Evolutionary conservation across 1,284 basidiomycete species (phyloP).

Genomic region (Sparassis latifolia): DNA sequence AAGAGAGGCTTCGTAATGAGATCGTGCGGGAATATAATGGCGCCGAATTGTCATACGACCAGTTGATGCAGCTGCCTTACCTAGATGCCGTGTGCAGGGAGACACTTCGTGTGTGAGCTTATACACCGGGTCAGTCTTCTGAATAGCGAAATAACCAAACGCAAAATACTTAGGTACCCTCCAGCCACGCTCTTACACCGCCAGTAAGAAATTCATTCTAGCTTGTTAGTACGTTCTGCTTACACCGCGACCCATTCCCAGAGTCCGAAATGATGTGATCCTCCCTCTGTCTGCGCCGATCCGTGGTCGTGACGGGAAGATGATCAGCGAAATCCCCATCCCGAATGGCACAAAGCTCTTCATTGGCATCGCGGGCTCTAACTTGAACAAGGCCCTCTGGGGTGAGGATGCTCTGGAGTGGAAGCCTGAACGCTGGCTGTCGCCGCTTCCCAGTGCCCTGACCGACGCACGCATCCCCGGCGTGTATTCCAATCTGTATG

Average conservation of each 20-base stretch:
- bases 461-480: conserved; percentile 12
- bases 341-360: conserved; percentile 37
- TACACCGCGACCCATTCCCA: background rate
- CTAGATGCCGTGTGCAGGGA: conserved; percentile 13
- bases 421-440: conserved; percentile 11
- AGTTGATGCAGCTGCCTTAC: conserved; percentile 9
- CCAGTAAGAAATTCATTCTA: too few relatives aligned
- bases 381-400: conserved; percentile 22
- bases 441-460: conserved; percentile 12
- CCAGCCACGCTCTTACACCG: conserved; percentile 1
- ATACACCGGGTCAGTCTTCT: background rate
- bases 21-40: conserved; percentile 1
- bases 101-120: conserved; percentile 7
- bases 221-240: conserved; percentile 1
- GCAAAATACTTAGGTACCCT: conserved; percentile 1
- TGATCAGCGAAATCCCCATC: conserved; percentile 33
- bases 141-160: background rate
- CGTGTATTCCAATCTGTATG: conserved; percentile 16
- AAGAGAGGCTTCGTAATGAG: conserved; percentile 10
- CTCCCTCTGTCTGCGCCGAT: conserved; percentile 43
- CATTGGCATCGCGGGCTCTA: conserved; percentile 35
- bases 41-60: conserved; percentile 8
- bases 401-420: conserved; percentile 8
- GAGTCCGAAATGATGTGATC: conserved; percentile 37
- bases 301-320: conserved; percentile 29